Evolutionary conservation across 352 stramenopile species (phyloP).

Genomic region (Pseudoperonospora humuli): DNA sequence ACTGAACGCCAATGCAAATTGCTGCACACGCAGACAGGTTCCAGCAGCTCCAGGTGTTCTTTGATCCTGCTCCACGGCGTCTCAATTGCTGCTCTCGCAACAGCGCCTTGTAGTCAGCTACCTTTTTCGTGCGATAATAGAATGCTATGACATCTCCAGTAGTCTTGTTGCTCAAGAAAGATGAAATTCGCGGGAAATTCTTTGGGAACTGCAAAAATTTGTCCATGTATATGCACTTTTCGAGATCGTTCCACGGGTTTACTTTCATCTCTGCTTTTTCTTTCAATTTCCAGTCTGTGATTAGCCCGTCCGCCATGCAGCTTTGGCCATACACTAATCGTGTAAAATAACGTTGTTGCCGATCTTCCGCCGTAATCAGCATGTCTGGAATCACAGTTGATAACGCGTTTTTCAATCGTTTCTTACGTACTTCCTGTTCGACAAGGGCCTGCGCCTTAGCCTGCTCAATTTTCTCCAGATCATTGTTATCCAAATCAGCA

Average conservation of each 20-base stretch:
- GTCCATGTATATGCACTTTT: conserved; percentile 99
- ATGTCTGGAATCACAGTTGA: conserved; percentile 82
- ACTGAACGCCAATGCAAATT: conserved; percentile 78
- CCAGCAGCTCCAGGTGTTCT: conserved; percentile 88
- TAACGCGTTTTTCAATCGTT: conserved; percentile 75
- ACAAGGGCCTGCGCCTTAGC: conserved; percentile 61
- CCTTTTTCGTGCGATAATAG: conserved; percentile 98
- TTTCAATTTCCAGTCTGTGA: conserved; percentile 51
- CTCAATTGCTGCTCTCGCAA: conserved; percentile 85
- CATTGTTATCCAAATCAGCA: conserved; percentile 57
- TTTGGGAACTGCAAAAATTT: conserved; percentile 99
- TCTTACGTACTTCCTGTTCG: conserved; percentile 79
- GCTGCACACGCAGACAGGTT: conserved; percentile 74
- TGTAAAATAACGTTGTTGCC: conserved; percentile 42
- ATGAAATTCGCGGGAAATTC: conserved; percentile 96
- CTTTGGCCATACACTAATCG: conserved; percentile 50
- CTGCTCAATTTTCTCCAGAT: conserved; percentile 80
- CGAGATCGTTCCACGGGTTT: conserved; percentile 96
- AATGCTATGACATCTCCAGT: conserved; percentile 95
- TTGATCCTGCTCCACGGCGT: conserved; percentile 70
- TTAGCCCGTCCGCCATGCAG: conserved; percentile 55
- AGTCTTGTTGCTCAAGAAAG: conserved; percentile 91
- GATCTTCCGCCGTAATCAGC: conserved; percentile 55
- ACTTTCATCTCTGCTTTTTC: conserved; percentile 68
- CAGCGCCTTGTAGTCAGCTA: conserved; percentile 94